Percentiles rank a stretch among this genome's conserved stretches.
phyloP scores from a whole-genome alignment of 2,329 filamentous ascomycete genomes.

The Penicillium sp. region DNA sequence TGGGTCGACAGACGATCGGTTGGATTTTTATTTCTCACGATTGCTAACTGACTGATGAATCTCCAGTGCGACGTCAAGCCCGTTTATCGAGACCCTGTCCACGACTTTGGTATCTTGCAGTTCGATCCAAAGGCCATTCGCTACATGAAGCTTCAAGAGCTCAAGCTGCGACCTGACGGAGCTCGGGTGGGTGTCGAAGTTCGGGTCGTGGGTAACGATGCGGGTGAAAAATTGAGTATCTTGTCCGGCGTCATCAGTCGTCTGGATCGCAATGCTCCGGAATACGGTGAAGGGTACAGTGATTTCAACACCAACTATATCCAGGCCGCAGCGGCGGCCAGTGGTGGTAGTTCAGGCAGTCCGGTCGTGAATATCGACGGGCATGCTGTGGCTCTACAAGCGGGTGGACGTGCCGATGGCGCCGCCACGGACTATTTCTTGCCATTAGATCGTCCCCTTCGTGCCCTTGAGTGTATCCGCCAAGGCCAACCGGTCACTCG shows the following conservation, averaged over 20 bases:
- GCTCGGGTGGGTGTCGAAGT: constrained; percentile 89
- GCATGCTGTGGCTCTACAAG: constrained; percentile 84
- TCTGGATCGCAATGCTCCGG: constrained; percentile 90
- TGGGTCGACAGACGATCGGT: constrained; percentile 23
- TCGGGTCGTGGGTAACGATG: constrained; percentile 95
- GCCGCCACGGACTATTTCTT: constrained; percentile 97
- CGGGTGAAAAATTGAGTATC: constrained; percentile 96
- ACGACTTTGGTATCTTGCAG: constrained; percentile 94
- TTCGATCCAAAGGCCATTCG: constrained; percentile 96
- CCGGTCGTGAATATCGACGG: constrained; percentile 95
- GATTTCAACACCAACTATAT: constrained; percentile 98
- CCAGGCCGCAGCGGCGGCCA: constrained; percentile 93
- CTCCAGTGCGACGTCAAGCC: constrained; percentile 83
- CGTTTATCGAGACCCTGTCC: constrained; percentile 94
- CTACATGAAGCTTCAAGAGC: constrained; percentile 83
- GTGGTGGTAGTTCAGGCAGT: constrained; percentile 95
- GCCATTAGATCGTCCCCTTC: constrained; percentile 80
- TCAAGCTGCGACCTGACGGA: constrained; percentile 76
- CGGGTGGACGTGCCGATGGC: constrained; percentile 86
- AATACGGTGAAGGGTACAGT: constrained; percentile 96
- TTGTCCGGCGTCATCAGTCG: constrained; percentile 95
- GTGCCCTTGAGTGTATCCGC: constrained; percentile 81
- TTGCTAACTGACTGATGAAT: constrained; percentile 1
- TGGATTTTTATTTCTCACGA: not conserved
- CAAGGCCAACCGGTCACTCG: constrained; percentile 68